phyloP scores from a whole-genome alignment of 1,139 yeast species.

The Chernovozyma sophiae-reginae region DNA sequence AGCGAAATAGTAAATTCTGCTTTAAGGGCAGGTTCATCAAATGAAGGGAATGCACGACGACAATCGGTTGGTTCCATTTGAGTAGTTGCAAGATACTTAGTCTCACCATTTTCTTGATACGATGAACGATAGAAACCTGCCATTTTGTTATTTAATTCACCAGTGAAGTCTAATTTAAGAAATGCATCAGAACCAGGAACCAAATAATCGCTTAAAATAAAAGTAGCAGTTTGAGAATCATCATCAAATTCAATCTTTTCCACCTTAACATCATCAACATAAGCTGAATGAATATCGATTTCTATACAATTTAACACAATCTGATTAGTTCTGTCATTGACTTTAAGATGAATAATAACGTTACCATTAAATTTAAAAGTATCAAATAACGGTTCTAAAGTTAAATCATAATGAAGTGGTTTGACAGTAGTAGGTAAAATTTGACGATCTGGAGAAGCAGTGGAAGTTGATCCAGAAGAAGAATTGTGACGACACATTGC shows the following conservation, averaged over 20 bases:
- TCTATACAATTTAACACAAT: constrained; percentile 63
- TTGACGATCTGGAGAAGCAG: constrained; percentile 42
- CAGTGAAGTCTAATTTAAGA: constrained; percentile 58
- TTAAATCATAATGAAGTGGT: constrained; percentile 67
- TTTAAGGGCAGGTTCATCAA: constrained; percentile 83
- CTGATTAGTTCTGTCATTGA: constrained; percentile 47
- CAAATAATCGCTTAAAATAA: constrained; percentile 51
- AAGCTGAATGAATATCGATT: constrained; percentile 54
- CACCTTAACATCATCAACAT: constrained; percentile 33
- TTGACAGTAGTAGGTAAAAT: constrained; percentile 69
- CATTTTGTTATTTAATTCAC: constrained; percentile 75
- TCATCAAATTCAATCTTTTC: constrained; percentile 38
- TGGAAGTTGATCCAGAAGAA: constrained; percentile 1
- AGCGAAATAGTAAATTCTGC: constrained; percentile 71
- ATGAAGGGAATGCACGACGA: constrained; percentile 86
- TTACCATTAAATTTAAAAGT: constrained; percentile 68
- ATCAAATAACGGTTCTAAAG: constrained; percentile 69
- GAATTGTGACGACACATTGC: constrained; percentile 4
- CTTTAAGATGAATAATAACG: constrained; percentile 61
- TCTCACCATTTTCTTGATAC: constrained; percentile 58
- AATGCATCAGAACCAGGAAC: constrained; percentile 37
- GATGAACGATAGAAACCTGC: constrained; percentile 82
- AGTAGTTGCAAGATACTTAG: constrained; percentile 69
- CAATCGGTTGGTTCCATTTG: constrained; percentile 92
- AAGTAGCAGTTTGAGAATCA: constrained; percentile 61